Evolutionary conservation across 129 eudicot genomes (phyloP).

Genomic region (Centella asiatica): DNA sequence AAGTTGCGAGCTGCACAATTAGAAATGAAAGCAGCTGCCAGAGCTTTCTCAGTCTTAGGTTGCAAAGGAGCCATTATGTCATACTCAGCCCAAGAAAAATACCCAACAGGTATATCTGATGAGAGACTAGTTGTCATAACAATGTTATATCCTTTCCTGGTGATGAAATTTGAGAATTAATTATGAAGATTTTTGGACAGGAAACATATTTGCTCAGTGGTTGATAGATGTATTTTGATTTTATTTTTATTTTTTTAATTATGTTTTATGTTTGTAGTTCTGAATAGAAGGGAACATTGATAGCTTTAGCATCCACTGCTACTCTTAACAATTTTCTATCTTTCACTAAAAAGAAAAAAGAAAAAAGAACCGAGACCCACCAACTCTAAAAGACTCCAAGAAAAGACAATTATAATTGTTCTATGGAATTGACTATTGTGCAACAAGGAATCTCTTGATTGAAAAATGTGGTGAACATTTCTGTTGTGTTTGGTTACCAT

Average conservation of each 20-base stretch:
- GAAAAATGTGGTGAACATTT: no score
- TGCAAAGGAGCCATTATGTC: conserved; percentile 64
- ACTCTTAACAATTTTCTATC: background rate
- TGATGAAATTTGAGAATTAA: conserved; percentile 2
- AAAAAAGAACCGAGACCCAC: no score
- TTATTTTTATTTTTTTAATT: no score
- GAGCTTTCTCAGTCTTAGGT: conserved; percentile 49
- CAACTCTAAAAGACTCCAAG: no score
- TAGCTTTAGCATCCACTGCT: background rate
- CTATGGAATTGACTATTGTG: no score
- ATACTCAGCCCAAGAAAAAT: conserved; percentile 72
- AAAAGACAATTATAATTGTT: no score
- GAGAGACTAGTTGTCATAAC: conserved; percentile 73
- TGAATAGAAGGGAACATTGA: no score
- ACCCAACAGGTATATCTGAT: conserved; percentile 68
- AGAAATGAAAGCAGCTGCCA: conserved; percentile 68
- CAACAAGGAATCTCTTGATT: no score
- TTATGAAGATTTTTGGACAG: conserved; percentile 1
- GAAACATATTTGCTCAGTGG: no score
- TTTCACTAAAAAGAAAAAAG: background rate
- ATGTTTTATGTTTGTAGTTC: no score
- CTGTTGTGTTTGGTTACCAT: no score
- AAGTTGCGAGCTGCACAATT: conserved; percentile 57
- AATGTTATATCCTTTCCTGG: conserved; percentile 48
- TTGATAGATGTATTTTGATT: no score